Base-by-base conservation (phyloP, 108 stramenopile genomes). In the Parietichytrium sp. region DNA sequence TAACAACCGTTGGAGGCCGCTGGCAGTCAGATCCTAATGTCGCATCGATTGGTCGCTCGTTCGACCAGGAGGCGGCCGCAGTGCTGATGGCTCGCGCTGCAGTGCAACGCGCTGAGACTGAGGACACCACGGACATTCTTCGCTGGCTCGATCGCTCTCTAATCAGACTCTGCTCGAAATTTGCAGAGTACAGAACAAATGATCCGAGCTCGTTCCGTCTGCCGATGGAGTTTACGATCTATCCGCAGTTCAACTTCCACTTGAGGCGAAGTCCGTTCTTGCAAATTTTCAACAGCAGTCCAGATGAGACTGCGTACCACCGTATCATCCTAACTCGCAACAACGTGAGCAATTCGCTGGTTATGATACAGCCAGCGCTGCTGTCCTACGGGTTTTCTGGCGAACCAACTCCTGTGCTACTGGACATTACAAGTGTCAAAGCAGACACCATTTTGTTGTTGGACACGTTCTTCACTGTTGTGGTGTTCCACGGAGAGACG, bases 381-480 rank as follows among this genome's bases (percentile, higher is more conserved):
- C 86, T 99, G 23, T 94, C 92, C 52, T 99, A 99, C 91, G 91
- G 93, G 8, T 96, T 95, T 84, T 90, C 94, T 83, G 96, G 95
- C 16, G 95, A 96, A 4, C 97, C 98, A 15, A 89, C 91, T 83
- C 94, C 98, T 3, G 95, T 95, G 26, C 86, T 99, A 72, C 90
- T 99, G 80, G 98, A 98, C 85, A 93, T 96, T 42, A 88, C 93
- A 80, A 91, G 91, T 50, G 96, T 98, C 4, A 93, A 95, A 7
- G 93, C 96, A 4, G 97, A 98, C 85, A 96, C 94, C 49, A 98
- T 99, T 84, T 85, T 99, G 48, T 87, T 99, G 7, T 87, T 99
- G 31, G 98, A 98, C 82, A 97, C 98, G 3, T 98, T 98, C 92
- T 99, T 99, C 89, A 97, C 98, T 80, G 99, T 99, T 15, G 96